Conservation (phyloP, 352 stramenopile genomes). For the Phytophthora pini region DNA sequence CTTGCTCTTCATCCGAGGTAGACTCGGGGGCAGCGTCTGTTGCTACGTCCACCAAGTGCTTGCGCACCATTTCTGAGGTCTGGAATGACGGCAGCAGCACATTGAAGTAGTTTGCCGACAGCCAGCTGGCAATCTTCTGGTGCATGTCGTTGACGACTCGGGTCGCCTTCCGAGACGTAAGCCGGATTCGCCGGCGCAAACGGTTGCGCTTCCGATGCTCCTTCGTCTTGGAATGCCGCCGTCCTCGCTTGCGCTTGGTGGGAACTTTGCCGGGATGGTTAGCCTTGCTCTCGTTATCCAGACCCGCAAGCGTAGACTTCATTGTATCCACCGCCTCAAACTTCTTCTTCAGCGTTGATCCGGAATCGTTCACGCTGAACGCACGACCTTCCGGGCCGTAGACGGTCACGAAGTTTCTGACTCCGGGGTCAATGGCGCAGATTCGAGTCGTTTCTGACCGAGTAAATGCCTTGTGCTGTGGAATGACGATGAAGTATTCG, state of each 20-base stretch:
- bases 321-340: too few species aligned
- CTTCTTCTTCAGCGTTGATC: too few species aligned
- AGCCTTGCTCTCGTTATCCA: neutral
- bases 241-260: neutral
- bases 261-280: neutral
- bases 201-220: constrained; percentile 11
- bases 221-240: neutral
- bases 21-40: constrained; percentile 4
- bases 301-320: too few species aligned
- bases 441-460: too few species aligned
- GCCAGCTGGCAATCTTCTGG: constrained; percentile 6
- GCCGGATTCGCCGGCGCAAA: constrained; percentile 5
- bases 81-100: constrained; percentile 27
- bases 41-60: constrained; percentile 2
- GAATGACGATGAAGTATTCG: too few species aligned
- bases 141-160: constrained; percentile 18
- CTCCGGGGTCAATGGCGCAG: too few species aligned
- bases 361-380: too few species aligned
- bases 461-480: too few species aligned
- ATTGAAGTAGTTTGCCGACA: constrained; percentile 4
- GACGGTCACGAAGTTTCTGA: too few species aligned
- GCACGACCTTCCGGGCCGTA: too few species aligned
- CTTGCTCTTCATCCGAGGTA: neutral
- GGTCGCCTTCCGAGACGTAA: neutral
- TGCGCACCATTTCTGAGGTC: constrained; percentile 17